Conservation (phyloP, 768 basidiomycete genomes). For the Suillus placidus region DNA sequence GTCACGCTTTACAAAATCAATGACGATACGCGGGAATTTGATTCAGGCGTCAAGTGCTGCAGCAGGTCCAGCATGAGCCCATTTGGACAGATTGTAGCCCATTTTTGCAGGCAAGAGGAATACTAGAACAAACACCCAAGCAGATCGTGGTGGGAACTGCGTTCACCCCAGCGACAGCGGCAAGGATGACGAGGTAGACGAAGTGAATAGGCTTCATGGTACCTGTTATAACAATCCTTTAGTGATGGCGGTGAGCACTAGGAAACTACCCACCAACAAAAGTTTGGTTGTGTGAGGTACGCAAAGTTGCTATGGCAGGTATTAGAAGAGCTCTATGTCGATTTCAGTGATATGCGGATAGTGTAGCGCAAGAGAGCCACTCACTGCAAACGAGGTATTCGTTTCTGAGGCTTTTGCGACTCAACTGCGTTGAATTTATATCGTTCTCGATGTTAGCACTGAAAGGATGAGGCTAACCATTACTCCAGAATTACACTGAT, state of each 20-base stretch:
- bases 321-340: background rate
- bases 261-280: background rate
- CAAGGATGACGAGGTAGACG: background rate
- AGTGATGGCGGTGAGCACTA: too few species aligned
- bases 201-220: background rate
- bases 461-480: too few species aligned
- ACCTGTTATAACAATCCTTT: background rate
- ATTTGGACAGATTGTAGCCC: background rate
- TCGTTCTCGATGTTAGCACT: background rate
- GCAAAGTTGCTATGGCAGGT: background rate
- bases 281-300: background rate
- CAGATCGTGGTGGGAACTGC: background rate
- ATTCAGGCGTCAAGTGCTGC: background rate
- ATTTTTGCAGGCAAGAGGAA: background rate
- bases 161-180: background rate
- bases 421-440: background rate
- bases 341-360: background rate
- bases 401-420: background rate
- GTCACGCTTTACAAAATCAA: background rate
- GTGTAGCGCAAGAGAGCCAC: background rate
- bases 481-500: too few species aligned
- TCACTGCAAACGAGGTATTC: background rate
- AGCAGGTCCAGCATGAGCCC: background rate
- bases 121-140: background rate
- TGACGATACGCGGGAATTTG: background rate